These are phyloP conservation scores for Trichomonas tenax DNA, from an alignment of 208 protist species.

Conservation along the genomic window DNA sequence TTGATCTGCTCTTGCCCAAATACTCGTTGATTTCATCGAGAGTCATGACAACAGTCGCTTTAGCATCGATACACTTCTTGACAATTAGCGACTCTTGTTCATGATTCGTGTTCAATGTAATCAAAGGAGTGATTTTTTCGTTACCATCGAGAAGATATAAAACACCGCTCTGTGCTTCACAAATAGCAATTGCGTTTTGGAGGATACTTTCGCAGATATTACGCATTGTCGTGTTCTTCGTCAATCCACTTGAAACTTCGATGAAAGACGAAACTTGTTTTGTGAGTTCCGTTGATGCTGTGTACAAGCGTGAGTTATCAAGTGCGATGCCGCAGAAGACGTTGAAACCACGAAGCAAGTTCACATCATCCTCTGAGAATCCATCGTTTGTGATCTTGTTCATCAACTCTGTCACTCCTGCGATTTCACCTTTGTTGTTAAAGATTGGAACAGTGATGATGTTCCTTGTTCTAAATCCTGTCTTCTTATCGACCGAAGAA, in stretches of 20 bases:
- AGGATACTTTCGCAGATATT: background rate
- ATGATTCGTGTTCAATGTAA: background rate
- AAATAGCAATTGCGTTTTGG: background rate
- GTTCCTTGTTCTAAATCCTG: background rate
- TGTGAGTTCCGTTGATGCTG: background rate
- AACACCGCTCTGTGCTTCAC: background rate
- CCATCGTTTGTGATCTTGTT: slow-evolving; percentile 31
- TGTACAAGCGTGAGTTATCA: background rate
- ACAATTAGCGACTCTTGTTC: background rate
- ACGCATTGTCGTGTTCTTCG: background rate
- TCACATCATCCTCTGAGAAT: slow-evolving; percentile 26
- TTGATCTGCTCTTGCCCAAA: background rate
- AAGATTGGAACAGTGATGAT: slow-evolving; percentile 7
- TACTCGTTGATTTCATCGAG: background rate
- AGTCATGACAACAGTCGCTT: background rate
- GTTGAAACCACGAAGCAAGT: slow-evolving; percentile 16
- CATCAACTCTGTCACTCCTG: slow-evolving; percentile 41
- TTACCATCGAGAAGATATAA: background rate
- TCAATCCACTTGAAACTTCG: background rate
- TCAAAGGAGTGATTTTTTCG: background rate
- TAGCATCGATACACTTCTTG: background rate
- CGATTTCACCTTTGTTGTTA: slow-evolving; percentile 33
- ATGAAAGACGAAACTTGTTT: background rate
- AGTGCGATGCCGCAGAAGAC: background rate
- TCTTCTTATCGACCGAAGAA: background rate